Conservation (phyloP, 257 asterid genomes). For the Penstemon barbatus region DNA sequence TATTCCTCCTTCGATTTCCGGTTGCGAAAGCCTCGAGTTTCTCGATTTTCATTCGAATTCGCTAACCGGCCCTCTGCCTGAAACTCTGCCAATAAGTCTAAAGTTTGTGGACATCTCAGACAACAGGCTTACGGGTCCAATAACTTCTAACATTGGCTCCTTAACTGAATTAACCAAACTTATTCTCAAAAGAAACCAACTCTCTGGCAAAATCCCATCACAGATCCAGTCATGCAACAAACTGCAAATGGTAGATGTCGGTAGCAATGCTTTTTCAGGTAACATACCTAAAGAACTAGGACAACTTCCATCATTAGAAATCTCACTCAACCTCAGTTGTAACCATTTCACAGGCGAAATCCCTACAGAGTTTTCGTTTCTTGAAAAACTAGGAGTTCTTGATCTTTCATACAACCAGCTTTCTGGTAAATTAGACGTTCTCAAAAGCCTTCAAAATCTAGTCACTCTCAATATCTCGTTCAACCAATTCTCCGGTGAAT, state of each 20-base stretch:
- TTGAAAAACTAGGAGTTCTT: conserved; percentile 64
- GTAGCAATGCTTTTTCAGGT: conserved; percentile 72
- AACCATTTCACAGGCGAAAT: conserved; percentile 74
- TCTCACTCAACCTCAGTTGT: conserved; percentile 84
- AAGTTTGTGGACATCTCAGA: conserved; percentile 83
- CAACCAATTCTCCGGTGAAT: conserved; percentile 75
- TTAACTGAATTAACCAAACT: conserved; percentile 71
- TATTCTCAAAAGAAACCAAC: conserved; percentile 65
- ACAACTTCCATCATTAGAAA: conserved; percentile 77
- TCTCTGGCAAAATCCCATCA: conserved; percentile 71
- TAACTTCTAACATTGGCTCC: conserved; percentile 55
- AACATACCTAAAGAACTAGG: conserved; percentile 72
- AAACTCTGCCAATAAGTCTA: conserved; percentile 60
- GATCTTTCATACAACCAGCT: conserved; percentile 89
- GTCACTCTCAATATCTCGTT: conserved; percentile 83
- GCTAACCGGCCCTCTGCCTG: conserved; percentile 67
- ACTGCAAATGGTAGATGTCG: conserved; percentile 82
- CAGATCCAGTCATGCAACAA: conserved; percentile 68
- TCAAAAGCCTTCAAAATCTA: conserved; percentile 73
- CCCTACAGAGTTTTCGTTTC: conserved; percentile 72
- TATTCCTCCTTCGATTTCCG: conserved; percentile 66
- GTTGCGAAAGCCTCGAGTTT: conserved; percentile 72
- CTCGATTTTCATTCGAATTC: conserved; percentile 88
- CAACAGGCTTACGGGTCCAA: conserved; percentile 61
- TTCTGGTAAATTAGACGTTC: conserved; percentile 63